These are phyloP conservation scores for Cunninghamia lanceolata DNA, from an alignment of 75 land plant species.

Conservation along the genomic window DNA sequence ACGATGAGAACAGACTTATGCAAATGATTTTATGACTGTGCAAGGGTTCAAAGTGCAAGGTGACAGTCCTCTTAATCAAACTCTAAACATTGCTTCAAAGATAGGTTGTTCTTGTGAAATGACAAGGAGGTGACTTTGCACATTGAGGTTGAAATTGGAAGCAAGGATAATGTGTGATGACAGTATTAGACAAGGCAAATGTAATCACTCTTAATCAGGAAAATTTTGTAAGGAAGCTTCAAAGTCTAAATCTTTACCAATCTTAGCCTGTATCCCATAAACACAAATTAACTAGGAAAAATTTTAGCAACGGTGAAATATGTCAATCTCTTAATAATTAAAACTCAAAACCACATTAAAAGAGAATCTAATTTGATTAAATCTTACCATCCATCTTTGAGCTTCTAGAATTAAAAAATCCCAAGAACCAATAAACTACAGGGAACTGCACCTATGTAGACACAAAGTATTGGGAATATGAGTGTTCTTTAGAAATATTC, in stretches of 20 bases:
- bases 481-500: not conserved
- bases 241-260: constrained; percentile 4
- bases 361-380: not conserved
- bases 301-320: not conserved
- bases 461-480: not conserved
- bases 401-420: constrained; percentile 26
- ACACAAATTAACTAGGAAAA: not conserved
- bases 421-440: constrained; percentile 22
- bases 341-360: not conserved
- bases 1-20: too few relatives aligned
- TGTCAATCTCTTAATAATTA: not conserved
- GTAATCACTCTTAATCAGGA: too few relatives aligned
- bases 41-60: too few relatives aligned
- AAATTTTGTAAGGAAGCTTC: constrained; percentile 13
- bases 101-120: too few relatives aligned
- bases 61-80: too few relatives aligned
- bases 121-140: too few relatives aligned
- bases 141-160: too few relatives aligned
- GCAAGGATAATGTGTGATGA: too few relatives aligned
- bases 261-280: constrained; percentile 14
- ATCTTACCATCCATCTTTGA: constrained; percentile 35
- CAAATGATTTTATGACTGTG: too few relatives aligned
- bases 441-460: constrained; percentile 17
- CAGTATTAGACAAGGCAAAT: too few relatives aligned
- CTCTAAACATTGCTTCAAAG: too few relatives aligned